Percentiles rank a stretch among this genome's conserved stretches.
Conservation (phyloP, 306 rosid species). For the Cicer yamashitae region DNA sequence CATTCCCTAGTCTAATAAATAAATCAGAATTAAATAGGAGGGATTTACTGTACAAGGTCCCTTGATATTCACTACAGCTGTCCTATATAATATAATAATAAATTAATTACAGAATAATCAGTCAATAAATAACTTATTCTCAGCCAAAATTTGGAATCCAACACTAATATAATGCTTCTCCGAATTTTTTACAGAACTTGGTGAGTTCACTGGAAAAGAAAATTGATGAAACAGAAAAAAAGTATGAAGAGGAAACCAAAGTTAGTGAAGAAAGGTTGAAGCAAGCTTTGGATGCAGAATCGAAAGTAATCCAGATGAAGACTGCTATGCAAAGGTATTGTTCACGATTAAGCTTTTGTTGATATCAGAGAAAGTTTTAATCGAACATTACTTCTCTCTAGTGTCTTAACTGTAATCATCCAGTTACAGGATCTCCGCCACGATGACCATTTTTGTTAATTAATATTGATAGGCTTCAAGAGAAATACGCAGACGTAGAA, state of each 20-base stretch:
- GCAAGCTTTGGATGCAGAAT: constrained; percentile 94
- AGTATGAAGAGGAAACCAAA: constrained; percentile 82
- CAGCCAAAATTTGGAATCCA: no score
- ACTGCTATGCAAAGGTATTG: constrained; percentile 93
- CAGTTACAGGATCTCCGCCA: constrained; percentile 30
- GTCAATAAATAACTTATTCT: no score
- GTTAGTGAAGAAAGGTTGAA: constrained; percentile 92
- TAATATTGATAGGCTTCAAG: constrained; percentile 77
- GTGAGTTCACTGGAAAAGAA: constrained; percentile 89
- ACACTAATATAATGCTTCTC: constrained; percentile 41
- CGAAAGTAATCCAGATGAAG: constrained; percentile 88
- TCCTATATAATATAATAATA: no score
- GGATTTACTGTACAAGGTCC: no score
- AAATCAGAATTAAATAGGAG: no score
- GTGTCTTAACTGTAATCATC: background rate
- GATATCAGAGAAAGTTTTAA: constrained; percentile 33
- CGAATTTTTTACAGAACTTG: constrained; percentile 64
- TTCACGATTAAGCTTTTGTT: constrained; percentile 40
- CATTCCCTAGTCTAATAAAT: no score
- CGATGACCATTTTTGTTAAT: constrained; percentile 41
- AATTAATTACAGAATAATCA: no score
- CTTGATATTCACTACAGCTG: no score
- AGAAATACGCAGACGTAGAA: constrained; percentile 77
- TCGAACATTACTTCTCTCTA: constrained; percentile 6
- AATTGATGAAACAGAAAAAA: constrained; percentile 93